phyloP scores from a whole-genome alignment of 73 alveolate genomes.

The Paramecium pentaurelia region DNA sequence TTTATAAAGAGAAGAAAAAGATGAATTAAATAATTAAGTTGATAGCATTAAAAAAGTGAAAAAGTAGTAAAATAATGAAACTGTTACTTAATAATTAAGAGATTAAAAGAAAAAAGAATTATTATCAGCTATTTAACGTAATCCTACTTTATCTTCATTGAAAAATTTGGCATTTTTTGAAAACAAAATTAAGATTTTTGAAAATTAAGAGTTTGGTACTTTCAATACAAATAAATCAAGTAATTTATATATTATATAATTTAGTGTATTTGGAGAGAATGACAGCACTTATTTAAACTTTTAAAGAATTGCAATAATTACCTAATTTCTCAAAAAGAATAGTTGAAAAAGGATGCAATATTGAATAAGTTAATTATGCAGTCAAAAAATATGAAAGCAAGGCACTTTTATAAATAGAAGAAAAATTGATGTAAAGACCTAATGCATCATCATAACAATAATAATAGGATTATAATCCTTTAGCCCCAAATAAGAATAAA shows the following conservation, averaged over 20 bases:
- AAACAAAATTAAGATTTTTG: not conserved
- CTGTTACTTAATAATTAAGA: not conserved
- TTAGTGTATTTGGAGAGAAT: constrained; percentile 1
- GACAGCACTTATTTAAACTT: not conserved
- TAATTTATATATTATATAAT: not conserved
- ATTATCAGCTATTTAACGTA: not conserved
- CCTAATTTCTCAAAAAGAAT: not conserved
- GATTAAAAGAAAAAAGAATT: constrained; percentile 12
- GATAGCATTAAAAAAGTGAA: not conserved
- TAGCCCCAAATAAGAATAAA: constrained; percentile 24
- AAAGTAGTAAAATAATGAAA: not conserved
- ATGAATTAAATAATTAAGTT: not conserved
- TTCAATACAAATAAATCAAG: not conserved
- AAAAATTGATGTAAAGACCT: not conserved
- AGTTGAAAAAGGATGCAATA: not conserved
- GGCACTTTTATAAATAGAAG: not conserved
- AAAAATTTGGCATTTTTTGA: not conserved
- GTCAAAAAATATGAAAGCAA: not conserved
- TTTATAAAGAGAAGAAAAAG: not conserved
- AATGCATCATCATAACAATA: not conserved
- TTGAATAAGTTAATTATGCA: not conserved
- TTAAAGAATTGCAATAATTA: not conserved
- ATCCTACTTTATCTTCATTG: not conserved
- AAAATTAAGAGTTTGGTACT: constrained; percentile 12
- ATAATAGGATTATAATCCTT: not conserved